Evolutionary conservation across 768 basidiomycete genomes (phyloP).

Genomic region (Baorangia bicolor): DNA sequence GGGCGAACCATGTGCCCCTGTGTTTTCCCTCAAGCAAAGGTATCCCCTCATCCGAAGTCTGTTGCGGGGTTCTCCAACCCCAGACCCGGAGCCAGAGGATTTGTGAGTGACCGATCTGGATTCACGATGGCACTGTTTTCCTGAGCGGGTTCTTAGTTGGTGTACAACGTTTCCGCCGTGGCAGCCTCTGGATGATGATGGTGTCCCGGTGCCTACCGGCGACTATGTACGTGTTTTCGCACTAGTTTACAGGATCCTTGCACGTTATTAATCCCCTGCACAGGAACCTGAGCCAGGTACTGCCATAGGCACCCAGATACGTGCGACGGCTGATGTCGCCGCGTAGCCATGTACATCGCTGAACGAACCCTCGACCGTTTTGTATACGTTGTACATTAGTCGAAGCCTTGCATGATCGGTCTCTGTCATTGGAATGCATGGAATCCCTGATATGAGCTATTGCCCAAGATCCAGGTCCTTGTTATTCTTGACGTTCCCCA

Average conservation of each 20-base stretch:
- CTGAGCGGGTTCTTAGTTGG: neutral
- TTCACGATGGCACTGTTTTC: neutral
- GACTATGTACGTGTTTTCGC: neutral
- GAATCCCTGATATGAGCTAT: neutral
- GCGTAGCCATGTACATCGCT: neutral
- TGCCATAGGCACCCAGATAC: neutral
- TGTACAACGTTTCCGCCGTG: neutral
- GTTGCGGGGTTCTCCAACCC: neutral
- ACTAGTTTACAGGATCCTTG: neutral
- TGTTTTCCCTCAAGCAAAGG: neutral
- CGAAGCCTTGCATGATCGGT: neutral
- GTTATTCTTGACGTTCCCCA: neutral
- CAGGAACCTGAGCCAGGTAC: neutral
- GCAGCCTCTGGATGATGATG: neutral
- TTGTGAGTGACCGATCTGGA: neutral
- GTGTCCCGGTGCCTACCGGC: neutral
- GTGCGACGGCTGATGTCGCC: neutral
- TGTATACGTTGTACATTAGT: neutral
- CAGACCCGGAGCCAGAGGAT: neutral
- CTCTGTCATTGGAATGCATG: neutral
- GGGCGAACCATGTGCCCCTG: neutral
- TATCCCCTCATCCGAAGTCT: neutral
- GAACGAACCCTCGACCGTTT: neutral
- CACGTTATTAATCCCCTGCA: neutral
- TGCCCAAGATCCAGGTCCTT: neutral